Conservation (phyloP, 2,329 filamentous ascomycete genomes). For the Fusarium verticillioides region DNA sequence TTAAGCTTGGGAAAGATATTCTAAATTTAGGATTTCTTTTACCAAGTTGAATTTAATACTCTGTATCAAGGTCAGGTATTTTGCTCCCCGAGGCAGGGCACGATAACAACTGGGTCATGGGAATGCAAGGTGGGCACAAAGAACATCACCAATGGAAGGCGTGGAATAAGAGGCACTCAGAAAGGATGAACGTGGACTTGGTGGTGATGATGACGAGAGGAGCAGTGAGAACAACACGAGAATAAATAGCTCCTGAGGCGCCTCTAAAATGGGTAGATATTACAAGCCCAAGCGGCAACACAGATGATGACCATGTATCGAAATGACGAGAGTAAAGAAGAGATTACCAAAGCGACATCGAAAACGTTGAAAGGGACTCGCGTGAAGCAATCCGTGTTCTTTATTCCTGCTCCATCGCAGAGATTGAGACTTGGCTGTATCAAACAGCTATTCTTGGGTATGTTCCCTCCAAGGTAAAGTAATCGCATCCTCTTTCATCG, state of each 20-base stretch:
- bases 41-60: accelerated
- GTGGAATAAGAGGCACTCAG: neutral
- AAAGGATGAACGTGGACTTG: neutral
- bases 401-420: neutral
- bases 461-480: neutral
- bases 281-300: neutral
- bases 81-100: too few species aligned
- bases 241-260: neutral
- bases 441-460: neutral
- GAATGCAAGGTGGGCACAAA: too few species aligned
- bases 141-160: neutral
- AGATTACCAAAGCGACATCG: neutral
- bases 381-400: neutral
- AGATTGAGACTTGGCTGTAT: neutral
- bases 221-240: neutral
- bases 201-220: neutral
- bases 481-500: neutral
- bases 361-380: accelerated
- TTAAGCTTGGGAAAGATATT: too few species aligned
- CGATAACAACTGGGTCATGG: neutral
- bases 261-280: neutral
- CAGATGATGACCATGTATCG: neutral
- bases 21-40: too few species aligned
- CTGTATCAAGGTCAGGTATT: too few species aligned
- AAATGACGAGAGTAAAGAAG: neutral